These are phyloP conservation scores for Maudiozyma turicensis DNA, from an alignment of 805 yeast genomes.

Conservation along the genomic window DNA sequence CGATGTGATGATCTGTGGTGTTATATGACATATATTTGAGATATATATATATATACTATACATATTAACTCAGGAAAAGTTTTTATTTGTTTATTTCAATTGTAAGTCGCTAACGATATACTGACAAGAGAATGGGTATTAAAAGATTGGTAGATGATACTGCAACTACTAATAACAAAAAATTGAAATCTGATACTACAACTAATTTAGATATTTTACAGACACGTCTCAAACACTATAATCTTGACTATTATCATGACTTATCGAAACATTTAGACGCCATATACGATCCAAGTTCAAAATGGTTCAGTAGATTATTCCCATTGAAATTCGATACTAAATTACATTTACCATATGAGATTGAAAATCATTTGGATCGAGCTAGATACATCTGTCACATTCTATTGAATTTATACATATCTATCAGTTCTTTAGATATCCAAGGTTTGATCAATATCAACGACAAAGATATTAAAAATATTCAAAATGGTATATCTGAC, in stretches of 20 bases:
- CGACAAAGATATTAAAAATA: slow-evolving; percentile 50
- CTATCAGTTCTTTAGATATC: slow-evolving; percentile 64
- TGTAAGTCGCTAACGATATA: neutral
- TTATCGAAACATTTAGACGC: slow-evolving; percentile 24
- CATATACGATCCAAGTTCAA: slow-evolving; percentile 28
- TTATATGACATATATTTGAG: too few species aligned
- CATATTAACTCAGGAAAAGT: too few species aligned
- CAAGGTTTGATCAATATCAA: slow-evolving; percentile 60
- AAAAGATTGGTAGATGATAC: neutral
- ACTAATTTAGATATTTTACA: neutral
- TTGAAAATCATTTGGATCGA: slow-evolving; percentile 61
- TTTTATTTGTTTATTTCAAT: too few species aligned
- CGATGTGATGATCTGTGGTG: too few species aligned
- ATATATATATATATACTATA: too few species aligned
- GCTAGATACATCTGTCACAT: slow-evolving; percentile 72
- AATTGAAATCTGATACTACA: neutral
- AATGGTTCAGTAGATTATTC: slow-evolving; percentile 30
- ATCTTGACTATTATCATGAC: slow-evolving; percentile 43
- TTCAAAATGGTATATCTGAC: slow-evolving; percentile 19
- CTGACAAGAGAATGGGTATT: neutral
- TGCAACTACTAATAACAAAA: neutral
- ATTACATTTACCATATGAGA: slow-evolving; percentile 57
- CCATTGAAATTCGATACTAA: slow-evolving; percentile 28
- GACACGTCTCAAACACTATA: slow-evolving; percentile 24
- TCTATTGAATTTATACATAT: slow-evolving; percentile 64